phyloP scores from a whole-genome alignment of 441 rosid species.

The Viola pubescens region DNA sequence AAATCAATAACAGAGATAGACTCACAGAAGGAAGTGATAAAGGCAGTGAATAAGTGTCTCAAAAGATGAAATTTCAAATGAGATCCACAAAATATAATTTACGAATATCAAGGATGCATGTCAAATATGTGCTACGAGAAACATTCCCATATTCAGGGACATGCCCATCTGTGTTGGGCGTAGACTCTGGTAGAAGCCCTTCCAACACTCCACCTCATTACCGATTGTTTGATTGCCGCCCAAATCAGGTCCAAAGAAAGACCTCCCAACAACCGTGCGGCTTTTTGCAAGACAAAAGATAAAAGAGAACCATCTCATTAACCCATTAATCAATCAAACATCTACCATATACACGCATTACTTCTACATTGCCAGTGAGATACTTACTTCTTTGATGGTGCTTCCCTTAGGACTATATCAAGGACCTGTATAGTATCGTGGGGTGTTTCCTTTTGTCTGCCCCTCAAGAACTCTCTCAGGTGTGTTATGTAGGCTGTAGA shows the following conservation, averaged over 20 bases:
- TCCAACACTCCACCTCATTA: not conserved
- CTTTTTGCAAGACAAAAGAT: not conserved
- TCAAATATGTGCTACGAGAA: not conserved
- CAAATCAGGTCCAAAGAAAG: not conserved
- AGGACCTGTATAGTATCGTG: not conserved
- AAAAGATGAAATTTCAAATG: not conserved
- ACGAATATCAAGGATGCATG: no score
- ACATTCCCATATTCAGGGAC: not conserved
- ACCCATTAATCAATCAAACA: not conserved
- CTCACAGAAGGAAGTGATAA: not conserved
- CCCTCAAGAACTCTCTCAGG: not conserved
- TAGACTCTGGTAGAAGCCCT: not conserved
- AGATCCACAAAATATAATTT: no score
- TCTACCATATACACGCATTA: no score
- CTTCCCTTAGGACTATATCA: not conserved
- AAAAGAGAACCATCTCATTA: no score
- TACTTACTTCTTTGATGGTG: not conserved
- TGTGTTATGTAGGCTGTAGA: not conserved
- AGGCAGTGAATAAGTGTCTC: not conserved
- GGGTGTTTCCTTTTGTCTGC: not conserved
- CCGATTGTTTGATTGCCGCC: not conserved
- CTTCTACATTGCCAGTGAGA: no score
- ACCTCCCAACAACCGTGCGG: not conserved
- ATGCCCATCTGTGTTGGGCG: conserved; percentile 6
- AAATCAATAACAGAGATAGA: not conserved